Percentiles rank a stretch among this genome's conserved stretches.
These are phyloP conservation scores for Epichloe gansuensis DNA, from an alignment of 2,329 filamentous ascomycete species.

Conservation along the genomic window DNA sequence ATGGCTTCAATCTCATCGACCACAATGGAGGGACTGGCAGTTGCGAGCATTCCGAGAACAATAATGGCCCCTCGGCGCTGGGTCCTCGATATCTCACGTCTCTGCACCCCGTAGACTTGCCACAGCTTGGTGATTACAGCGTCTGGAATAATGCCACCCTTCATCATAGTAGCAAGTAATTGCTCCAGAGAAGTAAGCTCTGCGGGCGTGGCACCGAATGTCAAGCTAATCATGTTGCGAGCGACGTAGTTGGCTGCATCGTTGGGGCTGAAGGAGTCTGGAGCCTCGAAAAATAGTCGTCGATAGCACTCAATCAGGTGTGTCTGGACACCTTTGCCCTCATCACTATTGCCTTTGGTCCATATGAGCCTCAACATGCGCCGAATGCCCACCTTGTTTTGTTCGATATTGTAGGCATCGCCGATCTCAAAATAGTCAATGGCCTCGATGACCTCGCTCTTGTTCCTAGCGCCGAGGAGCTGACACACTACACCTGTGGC, in stretches of 20 bases:
- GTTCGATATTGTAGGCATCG: constrained; percentile 91
- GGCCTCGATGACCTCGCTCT: constrained; percentile 95
- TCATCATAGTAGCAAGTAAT: constrained; percentile 95
- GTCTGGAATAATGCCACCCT: constrained; percentile 72
- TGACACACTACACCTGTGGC: constrained; percentile 74
- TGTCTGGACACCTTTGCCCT: constrained; percentile 93
- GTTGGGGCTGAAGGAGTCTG: constrained; percentile 73
- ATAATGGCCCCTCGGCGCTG: constrained; percentile 92
- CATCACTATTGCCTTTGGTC: constrained; percentile 98
- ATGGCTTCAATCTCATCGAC: constrained; percentile 93
- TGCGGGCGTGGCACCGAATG: constrained; percentile 86
- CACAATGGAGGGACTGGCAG: constrained; percentile 84
- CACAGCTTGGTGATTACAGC: constrained; percentile 83
- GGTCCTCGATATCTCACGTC: constrained; percentile 79
- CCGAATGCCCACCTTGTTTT: constrained; percentile 81
- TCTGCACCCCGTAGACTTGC: constrained; percentile 94
- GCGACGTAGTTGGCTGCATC: constrained; percentile 93
- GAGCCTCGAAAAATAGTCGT: constrained; percentile 89
- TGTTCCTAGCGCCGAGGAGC: constrained; percentile 85
- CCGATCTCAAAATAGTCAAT: constrained; percentile 97
- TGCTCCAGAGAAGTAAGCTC: constrained; percentile 94
- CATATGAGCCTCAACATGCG: constrained; percentile 95
- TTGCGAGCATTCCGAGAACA: constrained; percentile 88
- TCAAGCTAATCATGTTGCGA: constrained; percentile 97
- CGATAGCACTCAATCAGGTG: constrained; percentile 97